Evolutionary conservation across 495 filamentous ascomycete genomes (phyloP).

Genomic region (Chaetomium fimeti): DNA sequence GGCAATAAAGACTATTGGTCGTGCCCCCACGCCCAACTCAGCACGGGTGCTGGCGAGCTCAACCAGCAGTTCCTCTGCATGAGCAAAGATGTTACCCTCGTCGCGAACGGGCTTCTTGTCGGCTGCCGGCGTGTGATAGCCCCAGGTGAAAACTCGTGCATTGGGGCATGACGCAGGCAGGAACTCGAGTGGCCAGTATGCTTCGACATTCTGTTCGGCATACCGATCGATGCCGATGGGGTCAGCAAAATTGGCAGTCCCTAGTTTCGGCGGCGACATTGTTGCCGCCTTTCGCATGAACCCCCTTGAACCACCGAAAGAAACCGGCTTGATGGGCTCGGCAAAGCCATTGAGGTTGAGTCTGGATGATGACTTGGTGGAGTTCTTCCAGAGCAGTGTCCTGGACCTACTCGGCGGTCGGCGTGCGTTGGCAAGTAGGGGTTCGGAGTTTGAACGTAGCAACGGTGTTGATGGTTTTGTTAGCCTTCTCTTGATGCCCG

Average conservation of each 20-base stretch:
- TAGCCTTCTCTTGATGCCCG: conserved; percentile 20
- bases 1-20: conserved; percentile 38
- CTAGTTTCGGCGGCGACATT: conserved; percentile 29
- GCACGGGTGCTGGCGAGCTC: conserved; percentile 31
- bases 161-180: conserved; percentile 38
- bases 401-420: conserved; percentile 7
- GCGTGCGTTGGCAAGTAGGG: conserved; percentile 17
- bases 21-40: conserved; percentile 9
- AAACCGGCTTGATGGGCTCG: conserved; percentile 16
- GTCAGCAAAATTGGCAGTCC: conserved; percentile 19
- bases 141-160: conserved; percentile 39
- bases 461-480: conserved; percentile 23
- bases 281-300: conserved; percentile 27
- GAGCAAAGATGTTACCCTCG: conserved; percentile 38
- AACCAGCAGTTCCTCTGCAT: conserved; percentile 34
- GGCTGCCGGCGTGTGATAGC: conserved; percentile 35
- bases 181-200: conserved; percentile 41
- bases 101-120: conserved; percentile 32
- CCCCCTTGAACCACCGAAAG: conserved; percentile 4
- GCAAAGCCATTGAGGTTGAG: conserved; percentile 22
- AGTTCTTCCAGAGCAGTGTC: conserved; percentile 22
- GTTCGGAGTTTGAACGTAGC: conserved; percentile 31
- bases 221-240: background rate
- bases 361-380: conserved; percentile 29
- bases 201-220: conserved; percentile 13